Evolutionary conservation across 1,284 basidiomycete genomes (phyloP), one percentile per base, ranked within the genome.

Genomic region (Trametes pubescens): DNA sequence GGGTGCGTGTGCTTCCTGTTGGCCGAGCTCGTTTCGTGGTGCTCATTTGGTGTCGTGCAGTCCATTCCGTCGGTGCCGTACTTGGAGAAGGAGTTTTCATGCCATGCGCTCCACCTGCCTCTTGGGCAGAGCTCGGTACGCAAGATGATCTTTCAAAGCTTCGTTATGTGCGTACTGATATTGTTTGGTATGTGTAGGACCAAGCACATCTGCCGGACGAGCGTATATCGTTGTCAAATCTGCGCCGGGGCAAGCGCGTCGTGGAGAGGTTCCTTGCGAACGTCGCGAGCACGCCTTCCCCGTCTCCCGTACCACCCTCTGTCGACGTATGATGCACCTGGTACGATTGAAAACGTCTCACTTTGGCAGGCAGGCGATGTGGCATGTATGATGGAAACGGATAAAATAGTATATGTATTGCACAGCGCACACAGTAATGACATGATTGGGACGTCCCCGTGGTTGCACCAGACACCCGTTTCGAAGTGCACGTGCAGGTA

Each of bases 31-130:
- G 47, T 52, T 43, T 43, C 55, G 38, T 53, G 46, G 51, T 62
- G 13, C 52, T 48, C 26, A 35, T 65, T 51, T 53, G 2, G 40
- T 48, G 22, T 6, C 34, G 29, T 38, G 13, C 65, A 93, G 92
- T 93, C 92, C 10, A 95, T 96, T 56, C 96, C 96, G 1, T 94
- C 94, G 0, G 88, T 99, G 1, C 95, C 95, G 0, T 96, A 91
- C 77, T 82, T 99, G 2, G 97, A 99, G 77, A 94, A 96, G 72
- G 90, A 92, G 73, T 95, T 99, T 65, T 79, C 81, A 4, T 93
- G 92, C 65, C 89, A 87, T 59, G 93, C 94, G 0, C 81, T 97
- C 16, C 95, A 97, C 76, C 82, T 97, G 4, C 95, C 95, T 0
- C 89, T 97, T 80, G 95, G 94, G 0, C 92, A 94, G 73, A 92